These are phyloP conservation scores for Coniochaeta sp. DNA, from an alignment of 2,329 filamentous ascomycete genomes.

Conservation along the genomic window DNA sequence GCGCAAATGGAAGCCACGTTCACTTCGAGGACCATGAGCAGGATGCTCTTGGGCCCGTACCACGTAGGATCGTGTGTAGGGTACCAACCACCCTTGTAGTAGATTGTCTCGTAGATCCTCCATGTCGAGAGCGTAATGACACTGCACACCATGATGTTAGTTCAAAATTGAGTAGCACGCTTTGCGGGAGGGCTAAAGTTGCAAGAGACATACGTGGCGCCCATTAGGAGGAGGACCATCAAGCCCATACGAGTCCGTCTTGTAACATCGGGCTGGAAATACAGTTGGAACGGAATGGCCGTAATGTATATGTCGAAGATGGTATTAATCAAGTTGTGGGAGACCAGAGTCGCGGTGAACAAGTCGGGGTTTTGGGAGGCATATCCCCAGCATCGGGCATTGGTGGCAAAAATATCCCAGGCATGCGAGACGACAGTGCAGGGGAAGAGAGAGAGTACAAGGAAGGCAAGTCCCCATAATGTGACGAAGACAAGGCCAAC, in stretches of 20 bases:
- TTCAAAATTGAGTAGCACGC: not conserved
- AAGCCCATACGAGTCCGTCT: constrained; percentile 8
- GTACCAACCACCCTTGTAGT: constrained; percentile 12
- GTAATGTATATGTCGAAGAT: constrained; percentile 15
- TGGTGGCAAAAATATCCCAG: constrained; percentile 9
- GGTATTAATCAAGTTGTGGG: constrained; percentile 13
- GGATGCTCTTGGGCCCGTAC: constrained; percentile 16
- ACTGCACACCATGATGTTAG: constrained; percentile 2
- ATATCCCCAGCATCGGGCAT: constrained; percentile 11
- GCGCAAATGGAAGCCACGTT: constrained; percentile 19
- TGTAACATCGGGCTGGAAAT: constrained; percentile 8
- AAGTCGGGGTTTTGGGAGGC: constrained; percentile 8
- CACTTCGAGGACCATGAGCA: constrained; percentile 19
- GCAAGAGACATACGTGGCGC: constrained; percentile 6
- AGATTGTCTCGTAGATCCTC: constrained; percentile 14
- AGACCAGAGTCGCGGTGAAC: constrained; percentile 11
- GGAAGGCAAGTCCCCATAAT: constrained; percentile 10
- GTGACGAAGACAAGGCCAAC: constrained; percentile 7
- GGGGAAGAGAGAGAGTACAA: constrained; percentile 11
- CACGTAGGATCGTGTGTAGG: constrained; percentile 19
- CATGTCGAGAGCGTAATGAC: constrained; percentile 15
- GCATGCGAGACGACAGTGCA: constrained; percentile 8
- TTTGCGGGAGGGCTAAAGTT: not conserved
- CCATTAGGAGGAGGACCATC: constrained; percentile 11
- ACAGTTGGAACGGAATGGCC: constrained; percentile 9